A percentile compares a stretch with the other conserved stretches of the same genome.
These are phyloP conservation scores for Brachypodium distachyon DNA, from an alignment of 202 grass and related monocot genomes.

Conservation along the genomic window DNA sequence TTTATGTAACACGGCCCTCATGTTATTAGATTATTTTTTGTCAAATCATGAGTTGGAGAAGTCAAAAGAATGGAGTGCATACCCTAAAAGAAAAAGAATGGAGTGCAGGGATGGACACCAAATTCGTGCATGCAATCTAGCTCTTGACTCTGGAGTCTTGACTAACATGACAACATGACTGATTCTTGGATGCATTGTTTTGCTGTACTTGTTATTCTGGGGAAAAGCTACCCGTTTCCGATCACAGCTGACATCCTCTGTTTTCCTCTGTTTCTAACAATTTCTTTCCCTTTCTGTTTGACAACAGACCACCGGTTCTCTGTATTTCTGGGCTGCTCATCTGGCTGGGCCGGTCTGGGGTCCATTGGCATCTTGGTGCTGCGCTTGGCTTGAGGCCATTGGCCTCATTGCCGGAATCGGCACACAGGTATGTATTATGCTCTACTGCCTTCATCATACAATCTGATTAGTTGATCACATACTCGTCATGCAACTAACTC, in stretches of 20 bases:
- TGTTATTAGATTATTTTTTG: too few relatives aligned
- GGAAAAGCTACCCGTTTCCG: background rate
- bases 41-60: too few relatives aligned
- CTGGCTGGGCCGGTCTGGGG: conserved; percentile 87
- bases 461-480: too few relatives aligned
- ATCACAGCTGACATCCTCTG: background rate
- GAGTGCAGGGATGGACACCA: background rate
- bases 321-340: conserved; percentile 99
- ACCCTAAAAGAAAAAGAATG: too few relatives aligned
- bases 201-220: background rate
- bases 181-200: background rate
- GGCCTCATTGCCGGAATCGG: conserved; percentile 93
- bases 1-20: too few relatives aligned
- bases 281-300: background rate
- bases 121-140: background rate
- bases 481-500: background rate
- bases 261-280: background rate
- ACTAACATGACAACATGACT: too few relatives aligned
- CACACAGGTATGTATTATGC: conserved; percentile 56
- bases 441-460: background rate
- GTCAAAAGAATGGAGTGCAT: too few relatives aligned
- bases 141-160: background rate
- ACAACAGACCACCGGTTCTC: conserved; percentile 87
- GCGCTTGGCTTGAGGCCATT: conserved; percentile 96
- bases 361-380: conserved; percentile 95